Evolutionary conservation across 176 grass and related monocot genomes (phyloP).

Genomic region (Melocanna baccifera): DNA sequence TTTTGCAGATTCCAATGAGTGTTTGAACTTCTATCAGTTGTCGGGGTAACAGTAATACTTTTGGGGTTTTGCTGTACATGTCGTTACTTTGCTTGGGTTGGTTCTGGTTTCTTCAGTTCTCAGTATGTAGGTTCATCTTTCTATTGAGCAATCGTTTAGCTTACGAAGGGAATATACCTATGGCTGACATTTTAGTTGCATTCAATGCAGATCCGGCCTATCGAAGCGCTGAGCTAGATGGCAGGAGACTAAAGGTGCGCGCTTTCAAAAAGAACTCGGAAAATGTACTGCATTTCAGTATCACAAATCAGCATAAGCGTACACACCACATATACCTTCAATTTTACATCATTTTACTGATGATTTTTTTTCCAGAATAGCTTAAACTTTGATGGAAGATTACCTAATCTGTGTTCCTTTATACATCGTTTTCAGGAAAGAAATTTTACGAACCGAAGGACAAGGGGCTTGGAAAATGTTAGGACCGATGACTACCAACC

Average conservation of each 20-base stretch:
- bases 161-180: not conserved
- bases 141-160: not conserved
- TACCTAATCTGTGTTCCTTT: not conserved
- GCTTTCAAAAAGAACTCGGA: not conserved
- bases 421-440: slow-evolving; percentile 49
- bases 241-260: slow-evolving; percentile 49
- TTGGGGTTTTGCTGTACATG: not conserved
- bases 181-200: slow-evolving; percentile 20
- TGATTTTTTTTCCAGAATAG: not conserved
- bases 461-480: slow-evolving; percentile 18
- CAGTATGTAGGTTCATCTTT: not conserved
- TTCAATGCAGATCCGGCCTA: slow-evolving; percentile 9
- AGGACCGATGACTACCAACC: slow-evolving; percentile 50
- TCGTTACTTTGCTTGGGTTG: not conserved
- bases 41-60: not conserved
- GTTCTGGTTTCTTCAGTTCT: slow-evolving; percentile 6
- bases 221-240: slow-evolving; percentile 4
- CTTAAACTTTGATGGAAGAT: not conserved
- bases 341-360: not conserved
- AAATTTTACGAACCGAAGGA: slow-evolving; percentile 8
- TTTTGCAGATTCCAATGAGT: not conserved
- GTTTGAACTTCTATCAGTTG: not conserved
- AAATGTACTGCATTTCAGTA: not conserved
- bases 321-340: not conserved
- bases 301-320: not conserved